These are phyloP conservation scores for Leishmania arabica DNA, from an alignment of 208 protist genomes.

Conservation along the genomic window DNA sequence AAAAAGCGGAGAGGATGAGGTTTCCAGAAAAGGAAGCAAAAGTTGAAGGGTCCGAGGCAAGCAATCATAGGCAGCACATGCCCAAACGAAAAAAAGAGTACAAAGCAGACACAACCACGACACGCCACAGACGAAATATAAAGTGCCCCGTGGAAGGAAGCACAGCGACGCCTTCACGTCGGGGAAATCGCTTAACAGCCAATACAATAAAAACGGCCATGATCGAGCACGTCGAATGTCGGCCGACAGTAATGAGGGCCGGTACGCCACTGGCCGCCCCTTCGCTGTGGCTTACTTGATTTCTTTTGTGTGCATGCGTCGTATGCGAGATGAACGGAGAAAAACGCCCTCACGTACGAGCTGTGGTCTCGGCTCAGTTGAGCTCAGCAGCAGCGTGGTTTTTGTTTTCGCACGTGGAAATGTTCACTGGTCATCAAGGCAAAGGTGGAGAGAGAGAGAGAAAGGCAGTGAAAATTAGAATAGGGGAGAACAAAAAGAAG, in stretches of 20 bases:
- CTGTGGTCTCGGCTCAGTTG: background rate
- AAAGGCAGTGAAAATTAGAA: background rate
- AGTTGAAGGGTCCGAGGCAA: background rate
- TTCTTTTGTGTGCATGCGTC: background rate
- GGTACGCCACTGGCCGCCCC: background rate
- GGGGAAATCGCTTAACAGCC: background rate
- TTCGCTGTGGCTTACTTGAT: background rate
- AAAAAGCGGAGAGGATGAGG: background rate
- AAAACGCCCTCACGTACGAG: background rate
- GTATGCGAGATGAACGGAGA: background rate
- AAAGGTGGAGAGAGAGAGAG: background rate
- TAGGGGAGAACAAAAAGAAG: background rate
- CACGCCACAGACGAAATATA: background rate
- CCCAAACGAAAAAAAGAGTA: background rate
- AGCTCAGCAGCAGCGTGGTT: background rate
- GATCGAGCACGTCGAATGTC: background rate
- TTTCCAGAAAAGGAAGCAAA: background rate
- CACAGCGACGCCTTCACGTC: background rate
- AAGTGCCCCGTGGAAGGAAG: background rate
- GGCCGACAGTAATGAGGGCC: background rate
- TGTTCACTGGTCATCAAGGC: background rate
- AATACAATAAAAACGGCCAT: background rate
- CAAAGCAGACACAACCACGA: background rate
- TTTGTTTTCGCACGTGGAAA: background rate
- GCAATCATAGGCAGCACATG: background rate